These are phyloP conservation scores for Jacaranda mimosifolia DNA, from an alignment of 257 asterid species.

Conservation along the genomic window DNA sequence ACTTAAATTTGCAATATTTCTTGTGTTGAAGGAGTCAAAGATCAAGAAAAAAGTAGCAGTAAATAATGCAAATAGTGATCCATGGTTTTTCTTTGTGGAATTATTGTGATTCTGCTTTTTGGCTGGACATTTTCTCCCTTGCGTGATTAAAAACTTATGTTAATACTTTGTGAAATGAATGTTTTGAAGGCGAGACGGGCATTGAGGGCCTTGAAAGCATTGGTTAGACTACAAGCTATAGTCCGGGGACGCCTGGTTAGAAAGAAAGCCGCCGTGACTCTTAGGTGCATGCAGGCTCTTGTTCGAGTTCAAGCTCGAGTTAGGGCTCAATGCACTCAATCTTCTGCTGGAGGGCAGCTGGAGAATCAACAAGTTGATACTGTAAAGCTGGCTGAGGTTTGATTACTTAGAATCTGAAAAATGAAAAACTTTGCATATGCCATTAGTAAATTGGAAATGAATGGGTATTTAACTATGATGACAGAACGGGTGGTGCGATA, in stretches of 20 bases:
- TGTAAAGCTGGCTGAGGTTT: conserved; percentile 71
- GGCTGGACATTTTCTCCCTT: not conserved
- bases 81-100: no score
- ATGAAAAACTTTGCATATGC: not conserved
- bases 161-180: not conserved
- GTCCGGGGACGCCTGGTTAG: conserved; percentile 87
- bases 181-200: conserved; percentile 83
- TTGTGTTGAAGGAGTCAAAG: not conserved
- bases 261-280: conserved; percentile 84
- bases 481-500: conserved; percentile 90
- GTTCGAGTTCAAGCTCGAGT: conserved; percentile 85
- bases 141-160: not conserved
- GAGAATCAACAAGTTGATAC: conserved; percentile 51
- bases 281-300: conserved; percentile 92
- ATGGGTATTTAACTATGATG: not conserved
- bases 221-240: conserved; percentile 94
- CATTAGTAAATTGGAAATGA: not conserved
- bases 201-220: conserved; percentile 82
- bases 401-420: not conserved
- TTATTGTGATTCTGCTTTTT: not conserved
- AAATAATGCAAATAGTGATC: no score
- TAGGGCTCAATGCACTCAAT: conserved; percentile 65
- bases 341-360: conserved; percentile 40
- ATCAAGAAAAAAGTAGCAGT: not conserved
- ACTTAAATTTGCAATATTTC: not conserved